Base-by-base conservation (phyloP, 768 basidiomycete species). In the Galerina marginata region DNA sequence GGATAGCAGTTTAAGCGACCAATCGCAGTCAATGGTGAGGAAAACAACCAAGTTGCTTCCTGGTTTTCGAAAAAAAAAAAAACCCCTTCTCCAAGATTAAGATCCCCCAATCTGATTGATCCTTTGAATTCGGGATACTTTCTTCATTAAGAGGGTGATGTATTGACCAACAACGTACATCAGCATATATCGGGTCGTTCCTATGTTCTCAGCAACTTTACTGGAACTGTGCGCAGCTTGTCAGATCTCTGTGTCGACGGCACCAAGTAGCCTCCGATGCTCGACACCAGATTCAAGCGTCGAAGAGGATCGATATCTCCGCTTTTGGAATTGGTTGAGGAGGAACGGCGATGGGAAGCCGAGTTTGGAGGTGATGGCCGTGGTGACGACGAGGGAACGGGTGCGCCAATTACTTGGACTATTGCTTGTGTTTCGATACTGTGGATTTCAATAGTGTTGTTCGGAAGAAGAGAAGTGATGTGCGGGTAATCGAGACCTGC, bases 401-500 rank as follows among this genome's bases (percentile, higher is more conserved):
- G 82, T 0, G 86, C 79, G 6, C 83, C 71, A 14, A 96, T 75
- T 29, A 88, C 84, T 71, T 96, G 95, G 1, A 86, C 81, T 43
- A 90, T 86, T 23, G 76, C 67, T 66, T 92, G 92, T 1, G 88
- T 86, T 71, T 92, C 86, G 56, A 96, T 76, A 60, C 81, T 88
- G 71, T 97, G 95, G 4, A 96, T 83, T 69, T 92, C 87, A 55
- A 98, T 84, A 1, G 87, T 90, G 52, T 86, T 81, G 70, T 96
- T 87, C 2, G 89, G 86, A 3, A 97, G 80, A 3, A 97, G 81
- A 0, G 94, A 84, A 11, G 88, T 86, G 53, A 95, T 77, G 62
- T 91, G 89, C 3, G 93, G 95, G 64, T 88, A 87, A 70, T 97
- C 95, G 53, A 95, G 78, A 60, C 86, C 93, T 93, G 15, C 16